These are phyloP conservation scores for Tolypocladium ovalisporum DNA, from an alignment of 2,329 filamentous ascomycete genomes.

Conservation along the genomic window DNA sequence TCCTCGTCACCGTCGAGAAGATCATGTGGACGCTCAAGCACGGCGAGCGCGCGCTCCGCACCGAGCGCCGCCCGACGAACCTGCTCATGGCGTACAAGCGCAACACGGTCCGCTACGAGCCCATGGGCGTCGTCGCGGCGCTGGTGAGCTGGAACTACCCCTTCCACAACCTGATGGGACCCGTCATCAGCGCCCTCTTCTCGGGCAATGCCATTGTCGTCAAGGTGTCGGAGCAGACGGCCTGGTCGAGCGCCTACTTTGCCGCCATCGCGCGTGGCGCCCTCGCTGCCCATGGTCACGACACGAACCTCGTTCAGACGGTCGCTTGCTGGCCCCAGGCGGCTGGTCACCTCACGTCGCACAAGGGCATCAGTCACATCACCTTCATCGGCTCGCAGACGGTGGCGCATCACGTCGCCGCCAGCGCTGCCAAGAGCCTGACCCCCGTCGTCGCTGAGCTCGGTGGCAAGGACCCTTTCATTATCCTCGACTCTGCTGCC, in stretches of 20 bases:
- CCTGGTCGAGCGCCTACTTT: constrained; percentile 85
- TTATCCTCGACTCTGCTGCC: constrained; percentile 70
- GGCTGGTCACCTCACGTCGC: constrained; percentile 73
- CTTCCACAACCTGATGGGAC: constrained; percentile 90
- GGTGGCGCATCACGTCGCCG: constrained; percentile 80
- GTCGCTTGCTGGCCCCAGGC: constrained; percentile 81
- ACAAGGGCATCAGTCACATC: constrained; percentile 73
- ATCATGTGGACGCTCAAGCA: constrained; percentile 88
- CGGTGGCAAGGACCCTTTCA: constrained; percentile 87
- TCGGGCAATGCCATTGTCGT: constrained; percentile 85
- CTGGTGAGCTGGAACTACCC: constrained; percentile 96
- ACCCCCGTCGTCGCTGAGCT: constrained; percentile 85
- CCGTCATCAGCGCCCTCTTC: constrained; percentile 83
- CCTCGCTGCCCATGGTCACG: constrained; percentile 71
- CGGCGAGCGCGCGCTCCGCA: constrained; percentile 68
- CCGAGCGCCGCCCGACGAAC: constrained; percentile 71
- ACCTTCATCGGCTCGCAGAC: constrained; percentile 91
- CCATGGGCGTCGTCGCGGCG: constrained; percentile 82
- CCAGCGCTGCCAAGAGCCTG: constrained; percentile 74
- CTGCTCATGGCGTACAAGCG: constrained; percentile 92
- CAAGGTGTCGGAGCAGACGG: constrained; percentile 91
- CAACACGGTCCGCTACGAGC: constrained; percentile 84
- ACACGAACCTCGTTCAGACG: constrained; percentile 70
- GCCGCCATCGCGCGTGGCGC: constrained; percentile 67
- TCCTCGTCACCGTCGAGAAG: constrained; percentile 88